These are phyloP conservation scores for Beta vulgaris DNA, from an alignment of 148 eudicot genomes.

Conservation along the genomic window DNA sequence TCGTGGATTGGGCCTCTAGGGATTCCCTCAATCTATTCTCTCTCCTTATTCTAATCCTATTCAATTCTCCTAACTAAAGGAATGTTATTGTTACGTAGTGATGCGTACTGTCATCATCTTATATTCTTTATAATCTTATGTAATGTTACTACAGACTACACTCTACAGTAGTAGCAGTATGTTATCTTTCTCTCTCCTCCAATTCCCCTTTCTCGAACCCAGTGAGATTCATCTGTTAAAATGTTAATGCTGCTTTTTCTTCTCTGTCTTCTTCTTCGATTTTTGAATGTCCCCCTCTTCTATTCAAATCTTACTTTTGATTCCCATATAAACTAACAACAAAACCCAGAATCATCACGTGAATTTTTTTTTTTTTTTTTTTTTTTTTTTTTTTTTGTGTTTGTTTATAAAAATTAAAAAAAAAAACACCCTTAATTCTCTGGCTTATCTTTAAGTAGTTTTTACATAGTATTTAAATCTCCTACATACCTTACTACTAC, in stretches of 20 bases:
- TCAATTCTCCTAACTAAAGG: constrained; percentile 23
- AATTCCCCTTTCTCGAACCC: constrained; percentile 40
- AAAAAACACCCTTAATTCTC: not conserved
- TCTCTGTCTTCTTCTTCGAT: constrained; percentile 41
- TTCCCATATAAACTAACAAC: not conserved
- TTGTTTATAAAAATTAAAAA: not conserved
- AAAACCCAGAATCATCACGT: constrained; percentile 18
- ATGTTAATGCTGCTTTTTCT: constrained; percentile 27
- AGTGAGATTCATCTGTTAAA: constrained; percentile 40
- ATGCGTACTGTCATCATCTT: constrained; percentile 30
- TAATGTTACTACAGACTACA: no score
- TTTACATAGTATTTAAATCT: constrained; percentile 15
- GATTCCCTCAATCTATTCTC: constrained; percentile 43
- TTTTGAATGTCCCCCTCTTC: constrained; percentile 36
- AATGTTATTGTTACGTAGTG: constrained; percentile 41
- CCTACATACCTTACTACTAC: constrained; percentile 19
- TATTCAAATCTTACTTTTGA: constrained; percentile 22
- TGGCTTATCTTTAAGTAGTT: not conserved
- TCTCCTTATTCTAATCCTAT: constrained; percentile 9
- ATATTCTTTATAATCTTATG: not conserved
- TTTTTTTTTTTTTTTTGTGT: not conserved
- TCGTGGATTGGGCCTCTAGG: constrained; percentile 45
- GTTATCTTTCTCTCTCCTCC: not conserved
- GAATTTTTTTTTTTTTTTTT: not conserved
- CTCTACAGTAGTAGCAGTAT: not conserved